Conservation (phyloP, 257 asterid genomes). For the Solanum chiquidenum region DNA sequence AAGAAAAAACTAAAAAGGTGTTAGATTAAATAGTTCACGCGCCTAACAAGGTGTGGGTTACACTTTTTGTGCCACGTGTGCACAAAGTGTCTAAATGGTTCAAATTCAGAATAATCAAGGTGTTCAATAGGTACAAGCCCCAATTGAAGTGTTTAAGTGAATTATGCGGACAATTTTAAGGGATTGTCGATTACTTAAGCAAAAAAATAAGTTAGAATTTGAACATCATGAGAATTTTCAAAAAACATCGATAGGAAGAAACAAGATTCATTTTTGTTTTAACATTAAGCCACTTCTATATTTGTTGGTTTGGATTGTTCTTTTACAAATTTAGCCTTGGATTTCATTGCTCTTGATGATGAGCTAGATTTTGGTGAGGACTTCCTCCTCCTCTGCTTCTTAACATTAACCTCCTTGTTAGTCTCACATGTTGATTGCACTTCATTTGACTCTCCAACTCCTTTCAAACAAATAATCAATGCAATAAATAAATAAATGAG, state of each 20-base stretch:
- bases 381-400: conserved; percentile 58
- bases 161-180: too few species aligned
- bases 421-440: conserved; percentile 30
- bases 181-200: too few species aligned
- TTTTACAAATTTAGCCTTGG: conserved; percentile 46
- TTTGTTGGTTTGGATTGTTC: conserved; percentile 28
- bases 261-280: neutral
- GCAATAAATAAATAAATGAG: neutral
- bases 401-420: conserved; percentile 15
- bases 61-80: too few species aligned
- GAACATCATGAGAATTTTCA: neutral
- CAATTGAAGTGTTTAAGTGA: too few species aligned
- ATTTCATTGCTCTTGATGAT: conserved; percentile 29
- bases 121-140: too few species aligned
- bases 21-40: too few species aligned
- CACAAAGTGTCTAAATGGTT: too few species aligned
- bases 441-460: conserved; percentile 32
- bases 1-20: too few species aligned
- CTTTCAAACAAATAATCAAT: conserved; percentile 3
- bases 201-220: neutral
- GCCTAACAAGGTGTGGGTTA: too few species aligned
- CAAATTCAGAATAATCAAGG: too few species aligned
- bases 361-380: conserved; percentile 25
- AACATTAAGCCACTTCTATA: conserved; percentile 54
- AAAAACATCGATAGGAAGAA: neutral